A percentile compares a stretch with the other conserved stretches of the same genome.
These are phyloP conservation scores for Takashimella tepidaria DNA, from an alignment of 1,284 basidiomycete species.

Conservation along the genomic window DNA sequence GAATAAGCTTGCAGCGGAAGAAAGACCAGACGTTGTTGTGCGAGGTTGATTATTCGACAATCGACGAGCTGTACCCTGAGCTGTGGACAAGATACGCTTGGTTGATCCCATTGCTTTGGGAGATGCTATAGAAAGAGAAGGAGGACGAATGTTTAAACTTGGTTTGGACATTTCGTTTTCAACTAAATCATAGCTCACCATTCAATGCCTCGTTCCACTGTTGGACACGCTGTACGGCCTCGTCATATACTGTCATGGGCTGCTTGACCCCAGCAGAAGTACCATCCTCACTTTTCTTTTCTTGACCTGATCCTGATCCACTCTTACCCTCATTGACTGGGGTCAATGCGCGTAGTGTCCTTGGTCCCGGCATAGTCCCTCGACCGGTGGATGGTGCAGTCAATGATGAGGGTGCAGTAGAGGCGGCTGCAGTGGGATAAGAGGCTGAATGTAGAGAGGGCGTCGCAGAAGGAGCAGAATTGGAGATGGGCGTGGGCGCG, in stretches of 20 bases:
- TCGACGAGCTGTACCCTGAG: background rate
- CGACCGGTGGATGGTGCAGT: too few relatives aligned
- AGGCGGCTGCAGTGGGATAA: too few relatives aligned
- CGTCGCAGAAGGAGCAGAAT: too few relatives aligned
- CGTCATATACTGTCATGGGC: conserved; percentile 73
- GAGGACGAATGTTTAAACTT: too few relatives aligned
- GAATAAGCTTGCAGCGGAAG: conserved; percentile 8
- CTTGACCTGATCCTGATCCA: conserved; percentile 1
- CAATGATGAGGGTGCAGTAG: too few relatives aligned
- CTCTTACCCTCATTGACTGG: conserved; percentile 14
- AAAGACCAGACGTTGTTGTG: background rate
- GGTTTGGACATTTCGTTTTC: too few relatives aligned
- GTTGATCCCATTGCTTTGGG: conserved; percentile 46
- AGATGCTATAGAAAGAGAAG: conserved; percentile 33
- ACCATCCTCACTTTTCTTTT: conserved; percentile 33
- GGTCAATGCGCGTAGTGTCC: conserved; percentile 50
- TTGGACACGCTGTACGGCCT: conserved; percentile 89
- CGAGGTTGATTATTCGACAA: background rate
- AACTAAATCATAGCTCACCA: conserved; percentile 57
- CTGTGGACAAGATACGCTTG: conserved; percentile 11
- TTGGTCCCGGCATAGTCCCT: background rate
- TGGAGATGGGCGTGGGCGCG: too few relatives aligned
- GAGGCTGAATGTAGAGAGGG: too few relatives aligned
- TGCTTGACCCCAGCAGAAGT: conserved; percentile 39
- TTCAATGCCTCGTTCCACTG: conserved; percentile 97